Conservation (phyloP, 805 yeast species). For the Yamadazyma phyllophila region DNA sequence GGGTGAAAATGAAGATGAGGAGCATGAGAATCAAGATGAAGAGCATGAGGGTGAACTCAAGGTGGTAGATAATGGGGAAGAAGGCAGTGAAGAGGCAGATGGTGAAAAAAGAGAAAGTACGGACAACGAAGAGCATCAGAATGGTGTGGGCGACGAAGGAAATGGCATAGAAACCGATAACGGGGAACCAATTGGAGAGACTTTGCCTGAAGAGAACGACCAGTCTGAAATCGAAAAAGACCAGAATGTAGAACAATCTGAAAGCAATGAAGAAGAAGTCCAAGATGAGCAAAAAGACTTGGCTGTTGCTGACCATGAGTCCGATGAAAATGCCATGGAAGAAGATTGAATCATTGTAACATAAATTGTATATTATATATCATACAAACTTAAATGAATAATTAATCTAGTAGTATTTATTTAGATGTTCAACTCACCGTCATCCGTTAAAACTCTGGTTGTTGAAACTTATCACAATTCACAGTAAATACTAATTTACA, state of each 20-base stretch:
- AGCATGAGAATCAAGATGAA: neutral
- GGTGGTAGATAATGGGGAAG: slow-evolving; percentile 4
- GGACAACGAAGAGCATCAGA: slow-evolving; percentile 2
- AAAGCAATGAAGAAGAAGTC: neutral
- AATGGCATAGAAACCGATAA: slow-evolving; percentile 2
- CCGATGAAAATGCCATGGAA: too few species aligned
- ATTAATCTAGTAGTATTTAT: too few species aligned
- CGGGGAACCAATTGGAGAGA: neutral
- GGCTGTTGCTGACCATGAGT: neutral
- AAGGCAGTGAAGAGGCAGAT: neutral
- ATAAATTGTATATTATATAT: too few species aligned
- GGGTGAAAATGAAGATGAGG: slow-evolving; percentile 11
- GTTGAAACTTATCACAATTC: neutral
- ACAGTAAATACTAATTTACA: neutral
- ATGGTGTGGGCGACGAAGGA: slow-evolving; percentile 8
- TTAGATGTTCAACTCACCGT: too few species aligned
- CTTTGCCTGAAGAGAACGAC: too few species aligned
- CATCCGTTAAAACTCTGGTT: too few species aligned
- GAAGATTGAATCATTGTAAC: too few species aligned
- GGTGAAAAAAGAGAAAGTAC: neutral
- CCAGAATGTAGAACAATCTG: neutral
- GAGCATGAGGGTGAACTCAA: slow-evolving; percentile 9
- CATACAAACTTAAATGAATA: too few species aligned
- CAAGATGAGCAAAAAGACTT: neutral
- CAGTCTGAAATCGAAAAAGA: too few species aligned